phyloP scores from a whole-genome alignment of 768 basidiomycete genomes.

The Tephrocybe sp. region DNA sequence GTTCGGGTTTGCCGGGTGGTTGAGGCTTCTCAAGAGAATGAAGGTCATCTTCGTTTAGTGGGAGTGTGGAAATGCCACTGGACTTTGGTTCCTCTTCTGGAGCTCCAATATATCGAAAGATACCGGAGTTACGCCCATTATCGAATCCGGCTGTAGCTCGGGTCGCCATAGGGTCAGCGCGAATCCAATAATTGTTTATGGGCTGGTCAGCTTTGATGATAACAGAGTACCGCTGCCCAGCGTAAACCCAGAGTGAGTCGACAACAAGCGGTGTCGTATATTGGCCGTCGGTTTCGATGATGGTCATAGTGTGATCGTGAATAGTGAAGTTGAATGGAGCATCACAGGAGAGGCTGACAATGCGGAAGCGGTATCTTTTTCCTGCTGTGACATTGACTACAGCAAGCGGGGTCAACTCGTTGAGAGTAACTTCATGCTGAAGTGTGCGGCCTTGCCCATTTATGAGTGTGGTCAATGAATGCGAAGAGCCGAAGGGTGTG shows the following conservation, averaged over 20 bases:
- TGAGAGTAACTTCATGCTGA: neutral
- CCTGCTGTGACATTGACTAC: conserved; percentile 32
- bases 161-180: conserved; percentile 17
- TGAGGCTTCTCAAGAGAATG: neutral
- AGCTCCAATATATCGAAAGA: neutral
- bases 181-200: conserved; percentile 51
- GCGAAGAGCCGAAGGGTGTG: neutral
- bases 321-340: conserved; percentile 41
- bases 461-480: neutral
- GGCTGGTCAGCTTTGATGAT: conserved; percentile 41
- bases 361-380: conserved; percentile 36
- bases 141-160: conserved; percentile 4
- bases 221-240: conserved; percentile 27
- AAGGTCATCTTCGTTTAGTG: conserved; percentile 4
- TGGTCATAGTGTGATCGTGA: conserved; percentile 39
- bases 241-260: conserved; percentile 27
- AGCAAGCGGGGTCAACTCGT: conserved; percentile 18
- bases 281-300: conserved; percentile 51
- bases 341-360: conserved; percentile 32
- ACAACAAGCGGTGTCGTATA: conserved; percentile 40
- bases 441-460: conserved; percentile 1
- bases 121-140: conserved; percentile 3
- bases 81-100: neutral
- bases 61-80: neutral
- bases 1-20: conserved; percentile 2